Evolutionary conservation across 352 stramenopile species (phyloP), one percentile per base, ranked within the genome.

Genomic region (Blastocystis sp.): DNA sequence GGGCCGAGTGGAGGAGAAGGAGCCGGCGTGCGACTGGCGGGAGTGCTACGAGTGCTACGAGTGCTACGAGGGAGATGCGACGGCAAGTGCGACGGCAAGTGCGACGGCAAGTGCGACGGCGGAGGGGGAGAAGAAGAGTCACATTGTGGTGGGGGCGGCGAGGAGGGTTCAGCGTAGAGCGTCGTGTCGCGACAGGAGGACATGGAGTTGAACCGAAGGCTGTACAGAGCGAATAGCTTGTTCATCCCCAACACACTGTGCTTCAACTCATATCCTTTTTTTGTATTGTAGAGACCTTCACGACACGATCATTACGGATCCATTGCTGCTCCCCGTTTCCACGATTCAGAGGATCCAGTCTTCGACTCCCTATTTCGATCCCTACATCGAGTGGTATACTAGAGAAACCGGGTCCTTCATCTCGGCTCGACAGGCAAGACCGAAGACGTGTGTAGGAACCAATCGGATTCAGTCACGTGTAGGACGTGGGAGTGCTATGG

Each of bases 111-210:
- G 24, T 7, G 64, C 21, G 38, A 74, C 19, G 2, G 64, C n/a
- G 34, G 38, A 43, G 38, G 34, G 24, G 64, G 10, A 52, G 64
- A 81, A 21, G n/a, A 81, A 24, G 19, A 21, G 71, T 42, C 34
- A 28, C 9, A 64, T 81, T 81, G 71, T 81, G 43, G 11, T 34
- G n/a, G 11, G 6, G 1, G 59, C 14, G 45, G 54, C 17, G 17
- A 11, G n/a, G 28, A 54, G 14, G 34, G 19, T 65, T 42, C 24
- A 19, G 43, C 2, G 2, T 81, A 81, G 71, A 81, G 71, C 66
- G 40, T 81, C 19, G 71, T 81, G 54, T 81, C 71, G 24, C 28
- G 71, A 66, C 19, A 52, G 42, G 38, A 48, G n/a, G 45, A 64
- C 6, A 24, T 14, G 28, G 40, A 81, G 28, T 3, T 81, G 10